Conservation (phyloP, 371 early-diverging fungal species). For the Gilbertella persicaria region DNA sequence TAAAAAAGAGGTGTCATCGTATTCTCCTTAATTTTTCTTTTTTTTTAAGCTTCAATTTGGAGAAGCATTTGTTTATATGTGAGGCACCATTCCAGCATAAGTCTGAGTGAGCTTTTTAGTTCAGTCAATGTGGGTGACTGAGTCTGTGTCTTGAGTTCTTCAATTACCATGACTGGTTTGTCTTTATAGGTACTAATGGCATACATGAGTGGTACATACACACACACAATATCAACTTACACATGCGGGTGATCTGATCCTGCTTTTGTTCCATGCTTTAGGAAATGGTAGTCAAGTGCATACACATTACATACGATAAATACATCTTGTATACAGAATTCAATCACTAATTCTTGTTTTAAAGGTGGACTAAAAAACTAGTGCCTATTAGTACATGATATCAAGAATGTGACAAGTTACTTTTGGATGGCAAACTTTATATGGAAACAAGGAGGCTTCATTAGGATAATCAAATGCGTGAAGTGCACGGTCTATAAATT, state of each 20-base stretch:
- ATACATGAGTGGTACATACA: not conserved
- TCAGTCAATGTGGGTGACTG: slow-evolving; percentile 48
- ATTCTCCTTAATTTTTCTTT: no score
- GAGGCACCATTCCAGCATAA: slow-evolving; percentile 34
- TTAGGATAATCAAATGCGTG: slow-evolving; percentile 46
- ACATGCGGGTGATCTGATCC: slow-evolving; percentile 12
- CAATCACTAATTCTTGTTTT: slow-evolving; percentile 44
- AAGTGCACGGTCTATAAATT: slow-evolving; percentile 35
- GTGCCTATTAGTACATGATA: not conserved
- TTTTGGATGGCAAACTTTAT: slow-evolving; percentile 54
- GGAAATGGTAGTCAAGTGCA: slow-evolving; percentile 31
- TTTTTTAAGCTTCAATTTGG: slow-evolving; percentile 26
- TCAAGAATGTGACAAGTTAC: slow-evolving; percentile 20
- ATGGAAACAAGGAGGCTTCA: slow-evolving; percentile 43
- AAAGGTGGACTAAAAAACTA: slow-evolving; percentile 47
- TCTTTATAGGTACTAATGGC: slow-evolving; percentile 43
- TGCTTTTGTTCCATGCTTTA: slow-evolving; percentile 15
- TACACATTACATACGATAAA: slow-evolving; percentile 41
- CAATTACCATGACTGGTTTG: slow-evolving; percentile 35
- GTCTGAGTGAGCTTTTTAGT: slow-evolving; percentile 27
- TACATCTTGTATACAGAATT: slow-evolving; percentile 43
- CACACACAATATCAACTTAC: slow-evolving; percentile 10
- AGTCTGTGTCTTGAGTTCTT: slow-evolving; percentile 39
- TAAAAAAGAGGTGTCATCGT: no score
- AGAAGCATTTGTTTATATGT: slow-evolving; percentile 38